Conservation (phyloP, 805 yeast genomes). For the Phaffomyces opuntiae region DNA sequence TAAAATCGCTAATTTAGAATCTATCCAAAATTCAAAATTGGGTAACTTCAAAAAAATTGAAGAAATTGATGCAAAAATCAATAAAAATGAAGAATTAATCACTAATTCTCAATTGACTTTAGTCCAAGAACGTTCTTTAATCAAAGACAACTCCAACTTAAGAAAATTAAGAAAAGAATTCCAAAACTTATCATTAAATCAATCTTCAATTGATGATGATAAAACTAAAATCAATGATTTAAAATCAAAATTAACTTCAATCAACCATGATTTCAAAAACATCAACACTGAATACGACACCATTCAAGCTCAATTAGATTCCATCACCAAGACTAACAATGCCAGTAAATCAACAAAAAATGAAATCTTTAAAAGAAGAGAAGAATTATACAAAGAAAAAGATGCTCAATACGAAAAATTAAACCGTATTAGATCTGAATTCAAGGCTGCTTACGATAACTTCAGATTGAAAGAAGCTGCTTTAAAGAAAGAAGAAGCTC, state of each 20-base stretch:
- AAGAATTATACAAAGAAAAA: conserved; percentile 57
- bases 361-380: conserved; percentile 55
- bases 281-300: conserved; percentile 61
- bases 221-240: conserved; percentile 68
- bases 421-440: conserved; percentile 63
- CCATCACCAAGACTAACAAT: conserved; percentile 31
- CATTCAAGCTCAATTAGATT: conserved; percentile 32
- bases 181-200: conserved; percentile 63
- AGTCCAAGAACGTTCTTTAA: conserved; percentile 81
- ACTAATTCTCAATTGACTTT: conserved; percentile 75
- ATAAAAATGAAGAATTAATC: conserved; percentile 62
- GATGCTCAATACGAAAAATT: conserved; percentile 63
- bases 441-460: conserved; percentile 65
- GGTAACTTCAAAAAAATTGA: conserved; percentile 52
- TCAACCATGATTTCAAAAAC: conserved; percentile 39
- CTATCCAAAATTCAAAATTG: conserved; percentile 56
- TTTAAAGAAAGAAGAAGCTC: conserved; percentile 55
- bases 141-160: conserved; percentile 79
- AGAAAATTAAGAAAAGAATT: conserved; percentile 79
- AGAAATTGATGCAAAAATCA: conserved; percentile 64
- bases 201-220: conserved; percentile 72
- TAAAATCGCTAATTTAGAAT: conserved; percentile 67
- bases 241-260: conserved; percentile 31
- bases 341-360: conserved; percentile 47
- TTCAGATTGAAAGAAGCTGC: conserved; percentile 65